A percentile compares a stretch with the other conserved stretches of the same genome.
Conservation (phyloP, 768 basidiomycete genomes). For the Kwoniella newhampshirensis region DNA sequence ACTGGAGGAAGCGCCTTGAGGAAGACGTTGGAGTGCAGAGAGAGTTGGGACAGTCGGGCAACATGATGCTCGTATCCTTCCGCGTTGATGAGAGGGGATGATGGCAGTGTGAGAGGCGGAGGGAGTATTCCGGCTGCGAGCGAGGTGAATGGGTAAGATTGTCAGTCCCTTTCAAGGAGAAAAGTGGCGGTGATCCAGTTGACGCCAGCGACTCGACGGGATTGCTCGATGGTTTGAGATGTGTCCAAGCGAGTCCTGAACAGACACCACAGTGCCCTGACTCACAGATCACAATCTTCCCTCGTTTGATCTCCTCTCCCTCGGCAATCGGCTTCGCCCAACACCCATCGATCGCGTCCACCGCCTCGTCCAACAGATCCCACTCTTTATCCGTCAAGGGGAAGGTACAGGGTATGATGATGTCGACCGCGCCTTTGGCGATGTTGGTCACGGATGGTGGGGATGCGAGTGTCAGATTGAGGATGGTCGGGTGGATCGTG, state of each 20-base stretch:
- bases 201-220: background rate
- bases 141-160: background rate
- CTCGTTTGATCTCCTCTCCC: conserved; percentile 13
- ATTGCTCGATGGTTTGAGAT: too few species aligned
- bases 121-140: conserved; percentile 46
- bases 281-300: conserved; percentile 45
- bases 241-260: background rate
- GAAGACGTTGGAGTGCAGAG: conserved; percentile 40
- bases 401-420: conserved; percentile 35
- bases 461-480: conserved; percentile 30
- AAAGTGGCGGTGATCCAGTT: background rate
- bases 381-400: conserved; percentile 36
- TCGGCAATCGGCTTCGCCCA: conserved; percentile 6
- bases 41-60: conserved; percentile 39
- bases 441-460: conserved; percentile 37
- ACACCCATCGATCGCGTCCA: conserved; percentile 30
- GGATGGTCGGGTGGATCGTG: conserved; percentile 45
- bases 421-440: conserved; percentile 39
- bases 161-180: background rate
- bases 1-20: conserved; percentile 46
- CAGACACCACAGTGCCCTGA: background rate
- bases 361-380: conserved; percentile 43
- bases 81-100: conserved; percentile 22
- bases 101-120: conserved; percentile 38
- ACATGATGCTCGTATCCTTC: conserved; percentile 37